phyloP scores from a whole-genome alignment of 179 eudicot species.

The Spinacia oleracea region DNA sequence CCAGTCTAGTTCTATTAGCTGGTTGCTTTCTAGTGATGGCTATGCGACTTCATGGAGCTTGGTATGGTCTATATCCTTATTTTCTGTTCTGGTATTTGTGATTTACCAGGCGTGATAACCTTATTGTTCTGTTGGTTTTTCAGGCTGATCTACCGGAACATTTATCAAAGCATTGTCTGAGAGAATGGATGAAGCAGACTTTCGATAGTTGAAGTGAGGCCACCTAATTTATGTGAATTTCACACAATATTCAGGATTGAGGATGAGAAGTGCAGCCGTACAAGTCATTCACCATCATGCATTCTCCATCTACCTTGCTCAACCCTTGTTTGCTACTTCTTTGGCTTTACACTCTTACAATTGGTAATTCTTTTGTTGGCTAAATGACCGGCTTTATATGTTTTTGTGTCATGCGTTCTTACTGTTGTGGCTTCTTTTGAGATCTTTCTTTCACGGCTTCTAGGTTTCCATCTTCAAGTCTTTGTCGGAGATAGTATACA shows the following conservation, averaged over 20 bases:
- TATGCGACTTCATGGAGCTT: constrained; percentile 74
- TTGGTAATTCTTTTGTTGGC: constrained; percentile 30
- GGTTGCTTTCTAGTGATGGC: constrained; percentile 83
- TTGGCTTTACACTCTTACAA: constrained; percentile 85
- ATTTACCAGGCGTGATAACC: neutral
- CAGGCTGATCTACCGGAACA: constrained; percentile 92
- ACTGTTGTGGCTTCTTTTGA: neutral
- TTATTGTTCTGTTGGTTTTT: constrained; percentile 23
- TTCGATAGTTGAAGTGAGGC: too few relatives aligned
- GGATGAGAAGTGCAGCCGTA: constrained; percentile 3
- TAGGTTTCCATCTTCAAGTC: constrained; percentile 97
- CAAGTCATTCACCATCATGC: constrained; percentile 47
- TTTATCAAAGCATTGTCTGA: constrained; percentile 76
- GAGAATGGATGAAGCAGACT: constrained; percentile 71
- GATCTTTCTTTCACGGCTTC: constrained; percentile 2
- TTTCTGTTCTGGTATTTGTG: neutral
- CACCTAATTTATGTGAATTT: too few relatives aligned
- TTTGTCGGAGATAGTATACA: constrained; percentile 97
- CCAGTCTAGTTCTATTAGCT: constrained; percentile 43
- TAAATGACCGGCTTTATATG: neutral
- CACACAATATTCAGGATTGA: neutral
- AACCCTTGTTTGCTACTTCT: constrained; percentile 90
- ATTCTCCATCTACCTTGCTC: constrained; percentile 88
- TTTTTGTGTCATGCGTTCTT: constrained; percentile 2
- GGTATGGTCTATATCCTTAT: constrained; percentile 43